Evolutionary conservation across 2,329 filamentous ascomycete genomes (phyloP).

Genomic region (Scedosporium boydii): DNA sequence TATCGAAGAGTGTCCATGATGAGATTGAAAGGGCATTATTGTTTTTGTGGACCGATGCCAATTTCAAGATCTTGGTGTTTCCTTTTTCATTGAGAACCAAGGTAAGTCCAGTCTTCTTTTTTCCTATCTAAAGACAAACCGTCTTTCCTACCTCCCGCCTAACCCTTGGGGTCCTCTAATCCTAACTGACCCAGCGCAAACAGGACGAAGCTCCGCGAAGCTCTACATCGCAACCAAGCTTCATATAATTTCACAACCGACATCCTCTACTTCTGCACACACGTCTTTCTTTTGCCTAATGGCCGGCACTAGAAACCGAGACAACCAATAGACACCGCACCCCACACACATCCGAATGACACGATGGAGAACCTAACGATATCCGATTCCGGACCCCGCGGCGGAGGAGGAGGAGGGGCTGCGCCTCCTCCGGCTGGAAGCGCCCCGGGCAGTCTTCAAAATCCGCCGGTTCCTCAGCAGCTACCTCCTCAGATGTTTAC

Average conservation of each 20-base stretch:
- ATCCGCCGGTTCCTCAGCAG: slow-evolving; percentile 46
- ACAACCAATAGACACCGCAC: neutral
- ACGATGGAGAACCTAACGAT: slow-evolving; percentile 46
- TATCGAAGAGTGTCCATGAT: neutral
- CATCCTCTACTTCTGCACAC: neutral
- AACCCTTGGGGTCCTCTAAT: no score
- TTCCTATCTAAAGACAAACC: no score
- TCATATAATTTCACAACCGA: no score
- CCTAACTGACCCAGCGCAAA: no score
- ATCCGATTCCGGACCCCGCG: slow-evolving; percentile 35
- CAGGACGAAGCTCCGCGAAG: no score
- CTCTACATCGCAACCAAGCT: no score
- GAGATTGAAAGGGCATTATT: neutral
- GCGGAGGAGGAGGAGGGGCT: slow-evolving; percentile 18
- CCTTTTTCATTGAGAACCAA: neutral
- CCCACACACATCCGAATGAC: neutral
- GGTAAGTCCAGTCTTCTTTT: neutral
- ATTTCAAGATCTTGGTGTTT: no score
- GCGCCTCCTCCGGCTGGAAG: slow-evolving; percentile 20
- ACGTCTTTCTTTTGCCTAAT: neutral
- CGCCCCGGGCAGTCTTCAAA: slow-evolving; percentile 21
- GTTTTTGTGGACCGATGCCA: no score
- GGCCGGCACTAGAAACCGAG: neutral
- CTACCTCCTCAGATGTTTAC: slow-evolving; percentile 96
- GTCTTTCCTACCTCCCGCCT: no score